Percentiles rank a stretch among this genome's conserved stretches.
Conservation (phyloP, 1,139 yeast genomes). For the Wickerhamiella pararugosa region DNA sequence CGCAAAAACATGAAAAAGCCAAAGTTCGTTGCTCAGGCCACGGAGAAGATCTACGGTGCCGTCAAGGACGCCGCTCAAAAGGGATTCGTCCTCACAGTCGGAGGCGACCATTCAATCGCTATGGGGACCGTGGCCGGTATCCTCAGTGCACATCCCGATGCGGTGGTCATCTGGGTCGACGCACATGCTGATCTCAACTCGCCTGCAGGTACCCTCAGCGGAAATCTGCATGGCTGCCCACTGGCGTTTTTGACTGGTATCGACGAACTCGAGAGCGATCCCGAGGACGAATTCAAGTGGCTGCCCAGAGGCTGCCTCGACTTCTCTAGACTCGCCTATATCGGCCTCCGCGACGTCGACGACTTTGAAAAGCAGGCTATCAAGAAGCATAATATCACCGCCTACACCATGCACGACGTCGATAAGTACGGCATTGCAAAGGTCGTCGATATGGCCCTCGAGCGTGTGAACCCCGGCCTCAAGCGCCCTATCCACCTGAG, state of each 20-base stretch:
- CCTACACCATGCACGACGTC: conserved; percentile 90
- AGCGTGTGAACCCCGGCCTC: conserved; percentile 60
- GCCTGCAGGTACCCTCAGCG: conserved; percentile 71
- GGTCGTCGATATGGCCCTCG: conserved; percentile 85
- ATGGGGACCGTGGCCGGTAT: conserved; percentile 87
- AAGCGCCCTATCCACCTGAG: conserved; percentile 71
- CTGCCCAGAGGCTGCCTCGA: conserved; percentile 49
- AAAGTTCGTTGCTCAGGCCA: conserved; percentile 58
- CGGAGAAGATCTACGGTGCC: conserved; percentile 46
- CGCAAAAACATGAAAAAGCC: conserved; percentile 54
- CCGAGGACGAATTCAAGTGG: conserved; percentile 43
- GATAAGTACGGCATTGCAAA: conserved; percentile 87
- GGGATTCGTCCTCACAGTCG: conserved; percentile 72
- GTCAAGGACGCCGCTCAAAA: conserved; percentile 35
- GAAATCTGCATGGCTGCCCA: conserved; percentile 95
- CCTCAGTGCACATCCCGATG: conserved; percentile 63
- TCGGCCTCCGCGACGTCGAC: conserved; percentile 91
- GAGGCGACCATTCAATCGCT: conserved; percentile 96
- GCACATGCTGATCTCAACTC: conserved; percentile 97
- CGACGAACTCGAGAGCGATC: conserved; percentile 35
- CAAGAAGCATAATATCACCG: conserved; percentile 57
- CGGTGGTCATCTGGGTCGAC: conserved; percentile 89
- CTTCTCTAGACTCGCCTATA: conserved; percentile 68
- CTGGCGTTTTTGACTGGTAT: conserved; percentile 74
- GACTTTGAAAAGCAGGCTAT: conserved; percentile 66